Evolutionary conservation across 352 stramenopile genomes (phyloP), one percentile per base, ranked within the genome.

Genomic region (Blastocystis sp.): DNA sequence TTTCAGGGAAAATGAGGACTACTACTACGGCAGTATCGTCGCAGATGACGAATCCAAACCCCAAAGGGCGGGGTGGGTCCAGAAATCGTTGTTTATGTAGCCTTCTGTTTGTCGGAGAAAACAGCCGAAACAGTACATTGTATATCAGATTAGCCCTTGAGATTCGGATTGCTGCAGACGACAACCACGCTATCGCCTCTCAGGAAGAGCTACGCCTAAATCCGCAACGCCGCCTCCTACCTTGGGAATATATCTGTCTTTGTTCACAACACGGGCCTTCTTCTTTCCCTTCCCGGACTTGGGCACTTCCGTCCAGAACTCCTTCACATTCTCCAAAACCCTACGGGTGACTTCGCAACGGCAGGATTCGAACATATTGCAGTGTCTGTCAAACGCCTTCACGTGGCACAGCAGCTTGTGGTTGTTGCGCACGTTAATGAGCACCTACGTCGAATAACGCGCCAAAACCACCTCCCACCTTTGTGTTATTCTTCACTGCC

Each of bases 151-250:
- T 90, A 84, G 59, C 66, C 41, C 69, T 91, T 84, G 79, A 66
- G 77, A 41, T 97, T 94, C 56, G 96, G 96, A 93, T 99, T 98
- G 88, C 93, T 95, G 77, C 98, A 92, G 86, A 99, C 95, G 74
- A 99, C 92, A 91, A 99, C 98, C 52, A 99, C 97, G 76, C 95
- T 98, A 93, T 99, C 97, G 74, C 97, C 97, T 76, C 97, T 92
- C 76, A 99, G 91, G 91, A 99, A 99, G 94, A 99, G 98, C 91
- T 99, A 98, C 91, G 94, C 97, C 98, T 94, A 89, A 98, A 98
- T 53, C 7, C 11, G 19, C 2, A 28, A 76, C 28, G 45, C 10
- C 40, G 23, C 28, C 28, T 5, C 74, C 9, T 78, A 87, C 77
- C 65, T 91, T 91, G 43, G 41, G 89, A 61, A 91, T 91, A 40